These are phyloP conservation scores for Microcera coccophila DNA, from an alignment of 2,329 filamentous ascomycete species.

Conservation along the genomic window DNA sequence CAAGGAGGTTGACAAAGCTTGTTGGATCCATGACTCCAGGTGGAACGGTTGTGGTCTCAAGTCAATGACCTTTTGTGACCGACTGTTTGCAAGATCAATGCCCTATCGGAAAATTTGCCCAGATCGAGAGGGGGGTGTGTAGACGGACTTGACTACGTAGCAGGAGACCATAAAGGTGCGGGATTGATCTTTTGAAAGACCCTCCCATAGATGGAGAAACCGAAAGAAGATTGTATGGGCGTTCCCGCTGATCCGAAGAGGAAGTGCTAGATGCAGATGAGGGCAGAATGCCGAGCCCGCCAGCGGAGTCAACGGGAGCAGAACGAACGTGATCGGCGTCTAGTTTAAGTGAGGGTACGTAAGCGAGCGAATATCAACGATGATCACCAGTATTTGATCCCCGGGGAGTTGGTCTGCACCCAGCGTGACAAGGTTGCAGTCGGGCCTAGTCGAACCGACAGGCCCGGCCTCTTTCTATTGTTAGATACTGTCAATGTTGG, in stretches of 20 bases:
- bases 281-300: too few species aligned
- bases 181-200: slow-evolving; percentile 23
- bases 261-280: too few species aligned
- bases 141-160: neutral
- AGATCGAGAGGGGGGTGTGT: neutral
- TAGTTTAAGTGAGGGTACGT: slow-evolving; percentile 2
- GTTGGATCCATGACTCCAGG: neutral
- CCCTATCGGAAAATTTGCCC: too few species aligned
- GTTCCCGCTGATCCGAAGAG: slow-evolving; percentile 5
- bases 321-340: slow-evolving; percentile 3
- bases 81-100: neutral
- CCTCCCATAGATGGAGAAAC: neutral
- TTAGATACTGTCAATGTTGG: too few species aligned
- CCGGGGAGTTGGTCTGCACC: neutral
- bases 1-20: neutral
- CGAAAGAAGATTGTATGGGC: too few species aligned
- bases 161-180: neutral
- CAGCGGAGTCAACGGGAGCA: too few species aligned
- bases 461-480: too few species aligned
- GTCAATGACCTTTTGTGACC: slow-evolving; percentile 9
- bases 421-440: neutral
- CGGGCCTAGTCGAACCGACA: slow-evolving; percentile 10
- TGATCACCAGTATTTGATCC: neutral
- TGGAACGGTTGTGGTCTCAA: slow-evolving; percentile 10
- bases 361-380: slow-evolving; percentile 9